Evolutionary conservation across 257 asterid genomes (phyloP).

Genomic region (Fraxinus anomala): DNA sequence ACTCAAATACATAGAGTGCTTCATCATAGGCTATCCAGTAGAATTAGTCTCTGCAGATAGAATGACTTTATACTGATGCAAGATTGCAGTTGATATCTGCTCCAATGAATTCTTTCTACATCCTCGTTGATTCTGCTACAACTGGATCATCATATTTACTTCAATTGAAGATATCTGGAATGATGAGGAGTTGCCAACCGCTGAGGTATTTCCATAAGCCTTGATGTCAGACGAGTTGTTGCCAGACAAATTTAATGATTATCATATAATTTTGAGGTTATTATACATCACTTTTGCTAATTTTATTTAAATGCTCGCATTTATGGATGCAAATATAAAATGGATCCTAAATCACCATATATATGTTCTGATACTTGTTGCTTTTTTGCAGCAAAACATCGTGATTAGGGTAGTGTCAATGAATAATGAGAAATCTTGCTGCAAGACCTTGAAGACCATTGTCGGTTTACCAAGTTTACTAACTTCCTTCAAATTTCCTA

Average conservation of each 20-base stretch:
- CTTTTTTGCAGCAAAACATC: slow-evolving; percentile 49
- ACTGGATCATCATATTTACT: too few relatives aligned
- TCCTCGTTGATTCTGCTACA: too few relatives aligned
- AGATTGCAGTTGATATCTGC: too few relatives aligned
- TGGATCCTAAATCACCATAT: neutral
- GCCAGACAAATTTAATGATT: too few relatives aligned
- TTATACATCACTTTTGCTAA: slow-evolving; percentile 19
- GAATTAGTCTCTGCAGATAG: too few relatives aligned
- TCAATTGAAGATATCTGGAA: slow-evolving; percentile 94
- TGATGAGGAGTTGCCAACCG: slow-evolving; percentile 82
- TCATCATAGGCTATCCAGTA: too few relatives aligned
- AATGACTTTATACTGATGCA: too few relatives aligned
- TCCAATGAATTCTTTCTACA: too few relatives aligned
- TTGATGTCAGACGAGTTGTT: slow-evolving; percentile 82
- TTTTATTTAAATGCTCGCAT: slow-evolving; percentile 19
- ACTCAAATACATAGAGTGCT: too few relatives aligned
- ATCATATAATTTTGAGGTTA: slow-evolving; percentile 92
- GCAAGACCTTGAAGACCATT: slow-evolving; percentile 43
- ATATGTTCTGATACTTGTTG: neutral
- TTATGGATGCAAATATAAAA: too few relatives aligned
- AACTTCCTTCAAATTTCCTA: too few relatives aligned
- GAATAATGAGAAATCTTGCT: slow-evolving; percentile 43
- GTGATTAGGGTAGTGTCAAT: slow-evolving; percentile 44
- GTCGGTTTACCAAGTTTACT: slow-evolving; percentile 44
- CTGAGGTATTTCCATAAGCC: slow-evolving; percentile 85